These are phyloP conservation scores for Quercus lobata DNA, from an alignment of 331 rosid species.

Conservation along the genomic window DNA sequence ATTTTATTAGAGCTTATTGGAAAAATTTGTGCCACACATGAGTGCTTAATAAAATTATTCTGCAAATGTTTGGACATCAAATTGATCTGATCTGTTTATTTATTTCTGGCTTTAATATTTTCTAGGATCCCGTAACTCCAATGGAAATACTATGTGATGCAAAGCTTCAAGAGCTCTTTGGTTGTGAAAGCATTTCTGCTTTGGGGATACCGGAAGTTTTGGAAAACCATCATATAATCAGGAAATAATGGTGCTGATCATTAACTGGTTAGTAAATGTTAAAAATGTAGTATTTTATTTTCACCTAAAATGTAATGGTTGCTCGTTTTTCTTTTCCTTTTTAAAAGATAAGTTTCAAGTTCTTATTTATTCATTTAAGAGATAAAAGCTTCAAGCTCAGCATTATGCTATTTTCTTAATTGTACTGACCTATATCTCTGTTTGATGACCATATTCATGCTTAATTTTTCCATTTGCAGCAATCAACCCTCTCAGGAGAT, in stretches of 20 bases:
- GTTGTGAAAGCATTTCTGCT: slow-evolving; percentile 74
- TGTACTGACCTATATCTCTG: background rate
- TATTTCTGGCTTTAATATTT: slow-evolving; percentile 15
- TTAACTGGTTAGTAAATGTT: slow-evolving; percentile 46
- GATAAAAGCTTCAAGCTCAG: background rate
- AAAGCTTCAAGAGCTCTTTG: slow-evolving; percentile 75
- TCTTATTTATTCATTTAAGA: background rate
- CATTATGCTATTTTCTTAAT: background rate
- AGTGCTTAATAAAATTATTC: background rate
- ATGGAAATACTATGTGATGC: slow-evolving; percentile 66
- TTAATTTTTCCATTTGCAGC: background rate
- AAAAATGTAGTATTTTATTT: background rate
- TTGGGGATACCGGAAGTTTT: slow-evolving; percentile 74
- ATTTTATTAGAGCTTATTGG: background rate
- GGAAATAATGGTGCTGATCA: slow-evolving; percentile 58
- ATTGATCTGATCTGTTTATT: slow-evolving; percentile 14
- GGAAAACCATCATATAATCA: slow-evolving; percentile 61
- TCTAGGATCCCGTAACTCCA: slow-evolving; percentile 69
- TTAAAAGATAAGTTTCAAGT: background rate
- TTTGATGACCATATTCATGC: background rate
- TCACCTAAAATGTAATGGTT: background rate
- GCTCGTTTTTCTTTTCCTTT: background rate
- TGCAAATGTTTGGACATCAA: background rate
- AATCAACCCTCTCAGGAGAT: background rate
- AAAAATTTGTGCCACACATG: background rate